A percentile compares a stretch with the other conserved stretches of the same genome.
These are phyloP conservation scores for Choanephora cucurbitarum DNA, from an alignment of 371 early-diverging fungal genomes.

Conservation along the genomic window DNA sequence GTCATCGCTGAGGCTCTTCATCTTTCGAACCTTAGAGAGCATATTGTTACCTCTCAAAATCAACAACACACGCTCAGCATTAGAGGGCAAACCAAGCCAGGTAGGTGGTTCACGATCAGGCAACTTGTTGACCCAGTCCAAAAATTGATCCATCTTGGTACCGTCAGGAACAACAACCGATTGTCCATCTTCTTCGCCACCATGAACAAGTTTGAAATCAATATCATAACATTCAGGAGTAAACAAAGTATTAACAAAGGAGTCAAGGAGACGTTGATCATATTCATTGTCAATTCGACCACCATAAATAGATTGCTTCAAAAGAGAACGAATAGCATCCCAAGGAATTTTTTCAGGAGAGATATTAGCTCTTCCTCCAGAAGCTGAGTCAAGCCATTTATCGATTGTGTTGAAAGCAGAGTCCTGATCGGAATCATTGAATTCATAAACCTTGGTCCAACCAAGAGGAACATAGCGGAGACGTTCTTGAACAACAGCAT, in stretches of 20 bases:
- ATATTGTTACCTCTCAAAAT: constrained; percentile 74
- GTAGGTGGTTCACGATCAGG: constrained; percentile 95
- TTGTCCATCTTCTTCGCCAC: constrained; percentile 40
- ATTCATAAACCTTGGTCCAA: constrained; percentile 97
- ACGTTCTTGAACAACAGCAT: constrained; percentile 93
- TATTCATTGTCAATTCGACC: constrained; percentile 93
- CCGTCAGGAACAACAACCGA: constrained; percentile 84
- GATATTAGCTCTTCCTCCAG: constrained; percentile 85
- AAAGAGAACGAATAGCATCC: constrained; percentile 86
- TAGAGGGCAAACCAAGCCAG: constrained; percentile 95
- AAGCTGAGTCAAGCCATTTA: constrained; percentile 84
- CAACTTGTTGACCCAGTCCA: constrained; percentile 85
- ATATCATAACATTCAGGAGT: constrained; percentile 80
- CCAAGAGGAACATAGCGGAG: constrained; percentile 96
- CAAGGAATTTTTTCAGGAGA: constrained; percentile 96
- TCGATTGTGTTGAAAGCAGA: constrained; percentile 90
- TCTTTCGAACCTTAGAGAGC: constrained; percentile 81
- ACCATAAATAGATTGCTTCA: constrained; percentile 93
- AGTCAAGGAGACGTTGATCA: constrained; percentile 87
- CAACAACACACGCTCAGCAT: constrained; percentile 91
- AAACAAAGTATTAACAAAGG: constrained; percentile 89
- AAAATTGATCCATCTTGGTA: constrained; percentile 82
- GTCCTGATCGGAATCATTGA: constrained; percentile 96
- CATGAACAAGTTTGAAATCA: constrained; percentile 79
- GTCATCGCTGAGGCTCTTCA: constrained; percentile 84